Evolutionary conservation across 345 rosid species (phyloP).

Genomic region (Sisymbrium irio): DNA sequence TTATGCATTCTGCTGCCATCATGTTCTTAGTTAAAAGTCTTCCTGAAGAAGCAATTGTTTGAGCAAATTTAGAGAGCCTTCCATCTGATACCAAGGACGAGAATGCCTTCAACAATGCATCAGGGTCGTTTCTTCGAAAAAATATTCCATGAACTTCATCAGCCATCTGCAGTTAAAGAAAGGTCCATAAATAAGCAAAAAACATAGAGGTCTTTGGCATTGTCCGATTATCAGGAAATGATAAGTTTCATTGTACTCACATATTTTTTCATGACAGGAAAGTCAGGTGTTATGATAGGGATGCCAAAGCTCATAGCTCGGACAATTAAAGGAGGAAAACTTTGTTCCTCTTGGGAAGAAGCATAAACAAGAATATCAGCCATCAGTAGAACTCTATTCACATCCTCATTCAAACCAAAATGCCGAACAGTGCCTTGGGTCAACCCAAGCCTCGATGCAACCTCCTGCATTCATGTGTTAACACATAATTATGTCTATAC

Average conservation of each 20-base stretch:
- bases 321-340: conserved; percentile 72
- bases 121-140: conserved; percentile 61
- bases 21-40: conserved; percentile 71
- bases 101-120: conserved; percentile 67
- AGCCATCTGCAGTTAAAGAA: conserved; percentile 50
- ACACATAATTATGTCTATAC: neutral
- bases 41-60: conserved; percentile 73
- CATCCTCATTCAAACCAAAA: conserved; percentile 75
- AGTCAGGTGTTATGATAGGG: conserved; percentile 73
- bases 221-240: conserved; percentile 6
- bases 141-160: conserved; percentile 69
- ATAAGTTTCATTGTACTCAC: conserved; percentile 45
- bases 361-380: conserved; percentile 89
- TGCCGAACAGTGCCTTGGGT: conserved; percentile 60
- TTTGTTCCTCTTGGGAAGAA: conserved; percentile 93
- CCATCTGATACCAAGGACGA: conserved; percentile 75
- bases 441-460: conserved; percentile 78
- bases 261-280: conserved; percentile 69
- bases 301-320: conserved; percentile 91
- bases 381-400: conserved; percentile 63
- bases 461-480: conserved; percentile 50
- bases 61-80: conserved; percentile 66
- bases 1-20: conserved; percentile 75
- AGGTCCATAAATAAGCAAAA: conserved; percentile 24
- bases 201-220: neutral